A percentile compares a stretch with the other conserved stretches of the same genome.
Evolutionary conservation across 129 eudicot genomes (phyloP).

Genomic region (Oenanthe sinensis): DNA sequence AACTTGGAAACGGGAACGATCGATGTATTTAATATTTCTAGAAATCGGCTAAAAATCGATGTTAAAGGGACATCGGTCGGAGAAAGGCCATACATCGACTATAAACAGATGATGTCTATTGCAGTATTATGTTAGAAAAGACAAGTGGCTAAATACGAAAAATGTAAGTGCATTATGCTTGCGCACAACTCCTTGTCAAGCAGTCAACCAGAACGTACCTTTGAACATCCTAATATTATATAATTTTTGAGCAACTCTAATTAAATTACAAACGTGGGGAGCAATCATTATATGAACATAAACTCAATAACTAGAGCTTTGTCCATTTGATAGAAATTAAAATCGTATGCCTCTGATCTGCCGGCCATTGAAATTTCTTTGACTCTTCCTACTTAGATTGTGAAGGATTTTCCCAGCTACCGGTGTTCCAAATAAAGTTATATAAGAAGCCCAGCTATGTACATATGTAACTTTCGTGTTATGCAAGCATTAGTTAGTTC

Average conservation of each 20-base stretch:
- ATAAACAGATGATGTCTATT: no score
- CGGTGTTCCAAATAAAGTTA: neutral
- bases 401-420: neutral
- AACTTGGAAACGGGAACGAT: no score
- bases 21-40: no score
- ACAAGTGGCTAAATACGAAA: no score
- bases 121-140: no score
- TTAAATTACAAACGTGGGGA: slow-evolving; percentile 9
- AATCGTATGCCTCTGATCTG: neutral
- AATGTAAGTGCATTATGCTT: neutral
- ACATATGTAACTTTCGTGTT: neutral
- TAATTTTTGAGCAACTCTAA: neutral
- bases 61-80: no score
- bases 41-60: no score
- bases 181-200: neutral
- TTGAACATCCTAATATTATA: neutral
- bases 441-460: neutral
- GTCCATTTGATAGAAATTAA: neutral
- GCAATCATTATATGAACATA: slow-evolving; percentile 4
- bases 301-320: neutral
- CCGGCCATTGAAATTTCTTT: neutral
- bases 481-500: neutral
- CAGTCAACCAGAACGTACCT: slow-evolving; percentile 3
- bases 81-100: no score
- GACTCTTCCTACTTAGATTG: neutral